Base-by-base conservation (phyloP, 768 basidiomycete genomes). In the Terana coerulea region DNA sequence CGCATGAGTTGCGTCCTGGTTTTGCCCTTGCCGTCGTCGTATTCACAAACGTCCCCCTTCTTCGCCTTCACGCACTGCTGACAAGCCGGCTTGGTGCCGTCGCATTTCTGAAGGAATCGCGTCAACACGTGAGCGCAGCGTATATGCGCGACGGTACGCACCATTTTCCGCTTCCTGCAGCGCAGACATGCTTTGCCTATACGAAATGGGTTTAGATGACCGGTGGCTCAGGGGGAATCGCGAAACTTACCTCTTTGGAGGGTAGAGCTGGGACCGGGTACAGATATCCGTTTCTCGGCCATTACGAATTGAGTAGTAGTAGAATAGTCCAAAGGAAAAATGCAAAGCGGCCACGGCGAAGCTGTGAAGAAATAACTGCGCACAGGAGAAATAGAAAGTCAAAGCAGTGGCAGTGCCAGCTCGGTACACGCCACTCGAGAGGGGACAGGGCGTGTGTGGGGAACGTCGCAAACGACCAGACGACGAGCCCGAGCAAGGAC, bases 1-100 rank as follows among this genome's bases (percentile, higher is more conserved):
- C 86, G 82, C 51, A 91, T 76, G 44, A 89, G 65, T 61, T 90
- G 88, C 0, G 88, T 90, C 54, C 87, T 76, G 39, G 86, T 89
- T 72, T 89, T 90, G 43, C 86, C 85, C 71, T 85, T 88, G 22
- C 88, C 88, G 67, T 91, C 88, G 59, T 91, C 88, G 64, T 90
- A 91, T 61, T 87, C 85, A 67, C 88, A 91, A 10, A 65, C 72
- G 2, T 88, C 85, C 45, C 71, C 72, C 64, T 88, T 89, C 75
- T 90, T 90, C 36, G 87, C 87, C 47, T 84, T 81, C 25, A 73
- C 71, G 61, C 88, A 91, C 62, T 91, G 88, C 56, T 86, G 84
- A 55, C 88, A 91, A 11, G 86, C 77, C 25, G 88, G 88, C 64
- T 87, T 89, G 40, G 61, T 61, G 55, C 87, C 88, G 61, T 90